Evolutionary conservation across 2,329 filamentous ascomycete species (phyloP), one percentile per base, ranked within the genome.

Genomic region (Hymenoscyphus fraxineus): DNA sequence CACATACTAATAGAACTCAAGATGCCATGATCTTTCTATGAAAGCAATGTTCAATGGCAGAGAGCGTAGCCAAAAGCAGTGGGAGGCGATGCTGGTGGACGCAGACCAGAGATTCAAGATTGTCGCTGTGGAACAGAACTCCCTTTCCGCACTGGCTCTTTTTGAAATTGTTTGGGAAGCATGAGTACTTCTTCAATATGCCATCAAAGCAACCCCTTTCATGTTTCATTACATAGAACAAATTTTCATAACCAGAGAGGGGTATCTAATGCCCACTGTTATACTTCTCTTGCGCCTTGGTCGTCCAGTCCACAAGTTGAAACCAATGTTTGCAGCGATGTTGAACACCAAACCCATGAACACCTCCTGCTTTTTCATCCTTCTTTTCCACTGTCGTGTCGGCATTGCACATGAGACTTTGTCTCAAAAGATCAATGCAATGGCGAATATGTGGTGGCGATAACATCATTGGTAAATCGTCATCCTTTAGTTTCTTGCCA

Each of bases 271-370:
- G n/a, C n/a, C n/a, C n/a, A n/a, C n/a, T n/a, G n/a, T n/a, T n/a
- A 9, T 41, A 41, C 12, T 41, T 41, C 7, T 41, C 39, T 22
- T 54, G 47, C 2, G 47, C 47, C 22, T 27, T 54, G 10, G 22
- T 54, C 22, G 47, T 54, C 47, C 47, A 54, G 16, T 54, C 47
- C n/a, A 54, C n/a, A 3, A 54, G 22, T 54, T 54, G n/a, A 27
- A 27, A 54, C 47, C 47, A 54, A 27, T 54, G n/a, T 27, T 54
- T 54, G 4, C 4, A 54, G 16, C 47, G n/a, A 54, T n/a, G 47
- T n/a, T 54, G 47, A 54, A 54, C 47, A 54, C 47, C 47, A 54
- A 54, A 54, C 16, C 47, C 47, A 54, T 54, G 47, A 27, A 54
- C 47, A 54, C 47, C 47, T 6, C 47, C 47, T n/a, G 47, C 47